phyloP scores from a whole-genome alignment of 73 alveolate genomes.

The Tetrahymena elliotti region DNA sequence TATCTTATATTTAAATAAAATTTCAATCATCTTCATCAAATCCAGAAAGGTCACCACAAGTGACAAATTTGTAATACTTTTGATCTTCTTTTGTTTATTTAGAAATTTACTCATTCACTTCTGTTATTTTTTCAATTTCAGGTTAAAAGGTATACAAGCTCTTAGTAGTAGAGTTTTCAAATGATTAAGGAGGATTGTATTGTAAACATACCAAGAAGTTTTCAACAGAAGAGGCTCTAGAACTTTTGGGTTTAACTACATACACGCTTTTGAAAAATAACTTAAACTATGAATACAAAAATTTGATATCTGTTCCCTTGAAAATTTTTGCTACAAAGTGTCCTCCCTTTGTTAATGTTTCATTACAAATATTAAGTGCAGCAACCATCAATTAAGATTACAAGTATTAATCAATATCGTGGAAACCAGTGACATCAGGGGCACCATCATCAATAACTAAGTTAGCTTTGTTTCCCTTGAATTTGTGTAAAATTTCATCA shows the following conservation, averaged over 20 bases:
- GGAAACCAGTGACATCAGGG: constrained; percentile 95
- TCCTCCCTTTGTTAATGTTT: constrained; percentile 80
- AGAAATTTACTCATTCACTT: background rate
- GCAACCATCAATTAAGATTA: constrained; percentile 86
- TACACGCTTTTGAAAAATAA: constrained; percentile 58
- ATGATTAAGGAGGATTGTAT: background rate
- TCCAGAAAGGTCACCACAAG: constrained; percentile 44
- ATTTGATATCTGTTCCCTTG: constrained; percentile 82
- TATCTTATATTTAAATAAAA: background rate
- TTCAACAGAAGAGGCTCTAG: constrained; percentile 46
- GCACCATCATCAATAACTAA: constrained; percentile 96
- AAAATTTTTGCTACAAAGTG: constrained; percentile 90
- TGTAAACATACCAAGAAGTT: constrained; percentile 5
- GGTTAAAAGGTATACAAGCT: constrained; percentile 19
- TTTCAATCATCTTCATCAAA: constrained; percentile 32
- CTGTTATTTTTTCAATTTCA: constrained; percentile 19
- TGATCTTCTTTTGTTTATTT: constrained; percentile 19
- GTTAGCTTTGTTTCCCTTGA: constrained; percentile 71
- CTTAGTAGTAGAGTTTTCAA: constrained; percentile 10
- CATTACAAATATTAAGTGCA: constrained; percentile 80
- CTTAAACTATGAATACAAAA: constrained; percentile 73
- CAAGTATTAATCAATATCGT: constrained; percentile 91
- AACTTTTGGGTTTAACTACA: constrained; percentile 33
- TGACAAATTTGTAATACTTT: constrained; percentile 30
- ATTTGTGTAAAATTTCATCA: constrained; percentile 63